Percentiles rank a stretch among this genome's conserved stretches.
phyloP scores from a whole-genome alignment of 352 stramenopile genomes.

The Phytophthora cajani region DNA sequence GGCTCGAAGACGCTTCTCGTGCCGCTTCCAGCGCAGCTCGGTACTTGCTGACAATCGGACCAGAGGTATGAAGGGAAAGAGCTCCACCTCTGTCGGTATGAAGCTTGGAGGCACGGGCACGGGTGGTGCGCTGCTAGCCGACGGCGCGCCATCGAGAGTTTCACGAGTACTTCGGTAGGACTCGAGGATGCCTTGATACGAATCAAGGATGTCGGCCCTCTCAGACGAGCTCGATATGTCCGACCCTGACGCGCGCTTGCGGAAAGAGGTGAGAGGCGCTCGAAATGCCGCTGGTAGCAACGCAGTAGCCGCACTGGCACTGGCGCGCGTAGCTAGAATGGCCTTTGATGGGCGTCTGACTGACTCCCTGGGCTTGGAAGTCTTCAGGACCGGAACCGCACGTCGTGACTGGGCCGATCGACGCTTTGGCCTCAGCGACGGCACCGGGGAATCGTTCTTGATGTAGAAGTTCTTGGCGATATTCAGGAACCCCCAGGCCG shows the following conservation, averaged over 20 bases:
- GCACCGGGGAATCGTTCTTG: slow-evolving; percentile 49
- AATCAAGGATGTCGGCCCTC: slow-evolving; percentile 13
- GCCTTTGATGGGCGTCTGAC: background rate
- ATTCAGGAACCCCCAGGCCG: slow-evolving; percentile 48
- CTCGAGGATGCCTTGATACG: slow-evolving; percentile 19
- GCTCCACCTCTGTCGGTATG: slow-evolving; percentile 2
- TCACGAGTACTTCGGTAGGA: slow-evolving; percentile 17
- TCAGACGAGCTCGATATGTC: slow-evolving; percentile 19
- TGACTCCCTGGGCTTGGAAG: slow-evolving; percentile 1
- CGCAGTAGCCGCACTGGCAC: background rate
- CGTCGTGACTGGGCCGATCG: background rate
- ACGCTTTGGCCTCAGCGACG: slow-evolving; percentile 16
- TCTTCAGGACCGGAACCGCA: slow-evolving; percentile 6
- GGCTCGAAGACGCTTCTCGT: slow-evolving; percentile 52
- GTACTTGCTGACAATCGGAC: slow-evolving; percentile 29
- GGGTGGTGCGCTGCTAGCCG: background rate
- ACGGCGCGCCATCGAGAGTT: background rate
- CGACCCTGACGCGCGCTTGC: slow-evolving; percentile 13
- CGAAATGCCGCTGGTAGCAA: slow-evolving; percentile 14
- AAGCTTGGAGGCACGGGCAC: slow-evolving; percentile 1
- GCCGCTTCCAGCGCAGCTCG: slow-evolving; percentile 47
- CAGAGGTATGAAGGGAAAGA: background rate
- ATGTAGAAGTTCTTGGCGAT: slow-evolving; percentile 76
- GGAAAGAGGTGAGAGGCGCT: slow-evolving; percentile 17
- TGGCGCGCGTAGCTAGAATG: background rate